A percentile compares a stretch with the other conserved stretches of the same genome.
Conservation (phyloP, 305 asterid genomes). For the Rubia tinctorum region DNA sequence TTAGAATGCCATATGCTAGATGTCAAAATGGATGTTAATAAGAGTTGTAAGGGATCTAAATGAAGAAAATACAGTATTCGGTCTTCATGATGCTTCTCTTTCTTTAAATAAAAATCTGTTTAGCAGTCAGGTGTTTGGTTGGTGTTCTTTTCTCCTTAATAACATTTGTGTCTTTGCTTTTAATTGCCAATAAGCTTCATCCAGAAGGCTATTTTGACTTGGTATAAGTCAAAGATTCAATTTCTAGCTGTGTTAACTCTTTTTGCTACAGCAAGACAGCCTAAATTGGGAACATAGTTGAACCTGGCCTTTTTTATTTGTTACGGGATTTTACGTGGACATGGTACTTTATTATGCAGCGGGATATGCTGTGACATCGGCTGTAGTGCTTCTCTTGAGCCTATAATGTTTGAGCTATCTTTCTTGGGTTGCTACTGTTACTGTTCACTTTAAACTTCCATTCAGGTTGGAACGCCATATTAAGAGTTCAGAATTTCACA, state of each 20-base stretch:
- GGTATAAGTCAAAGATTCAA: not conserved
- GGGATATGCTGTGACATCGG: not conserved
- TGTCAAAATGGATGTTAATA: not conserved
- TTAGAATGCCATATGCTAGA: not conserved
- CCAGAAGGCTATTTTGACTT: not conserved
- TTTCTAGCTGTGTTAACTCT: not conserved
- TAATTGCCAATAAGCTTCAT: not conserved
- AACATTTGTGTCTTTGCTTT: not conserved
- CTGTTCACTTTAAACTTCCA: not conserved
- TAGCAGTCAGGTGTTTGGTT: not conserved
- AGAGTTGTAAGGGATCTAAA: not conserved
- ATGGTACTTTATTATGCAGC: not conserved
- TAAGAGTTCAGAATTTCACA: conserved; percentile 25
- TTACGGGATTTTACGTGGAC: not conserved
- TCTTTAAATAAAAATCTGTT: not conserved
- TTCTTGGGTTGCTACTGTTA: not conserved
- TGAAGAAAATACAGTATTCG: not conserved
- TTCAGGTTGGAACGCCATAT: not conserved
- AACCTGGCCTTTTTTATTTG: not conserved
- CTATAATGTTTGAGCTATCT: no score
- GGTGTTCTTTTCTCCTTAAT: not conserved
- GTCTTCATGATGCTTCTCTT: not conserved
- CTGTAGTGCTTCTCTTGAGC: not conserved
- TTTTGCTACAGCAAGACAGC: not conserved
- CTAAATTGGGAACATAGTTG: not conserved